A percentile compares a stretch with the other conserved stretches of the same genome.
Conservation (phyloP, 108 stramenopile species). For the Aurantiochytrium sp. region DNA sequence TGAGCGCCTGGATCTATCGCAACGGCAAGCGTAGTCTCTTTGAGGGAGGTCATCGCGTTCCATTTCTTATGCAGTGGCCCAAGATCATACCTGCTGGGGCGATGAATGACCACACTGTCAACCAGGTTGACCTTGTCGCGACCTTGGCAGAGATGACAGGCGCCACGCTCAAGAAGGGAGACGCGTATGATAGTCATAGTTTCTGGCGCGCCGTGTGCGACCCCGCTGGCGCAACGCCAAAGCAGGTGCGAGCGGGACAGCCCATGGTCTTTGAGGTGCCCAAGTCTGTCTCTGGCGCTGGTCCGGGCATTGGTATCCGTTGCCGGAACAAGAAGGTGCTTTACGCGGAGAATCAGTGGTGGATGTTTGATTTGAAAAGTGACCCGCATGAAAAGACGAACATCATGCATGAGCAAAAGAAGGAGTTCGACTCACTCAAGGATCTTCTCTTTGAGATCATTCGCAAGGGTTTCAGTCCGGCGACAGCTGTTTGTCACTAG, state of each 20-base stretch:
- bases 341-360: background rate
- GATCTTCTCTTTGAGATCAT: too few species aligned
- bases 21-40: background rate
- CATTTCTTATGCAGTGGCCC: background rate
- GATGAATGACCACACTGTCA: background rate
- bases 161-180: background rate
- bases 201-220: background rate
- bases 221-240: background rate
- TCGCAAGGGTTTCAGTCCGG: too few species aligned
- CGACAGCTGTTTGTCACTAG: too few species aligned
- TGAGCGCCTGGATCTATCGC: background rate
- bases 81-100: background rate
- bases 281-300: background rate
- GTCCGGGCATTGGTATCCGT: background rate
- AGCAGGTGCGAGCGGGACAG: background rate
- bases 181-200: background rate
- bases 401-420: too few species aligned
- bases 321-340: background rate
- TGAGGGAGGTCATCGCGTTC: background rate
- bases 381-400: too few species aligned
- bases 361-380: background rate
- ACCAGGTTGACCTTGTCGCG: background rate
- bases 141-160: background rate
- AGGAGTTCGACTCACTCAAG: too few species aligned
- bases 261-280: background rate